Evolutionary conservation across 148 eudicot genomes (phyloP), one percentile per base, ranked within the genome.

Genomic region (Vaccinium corymbosum): DNA sequence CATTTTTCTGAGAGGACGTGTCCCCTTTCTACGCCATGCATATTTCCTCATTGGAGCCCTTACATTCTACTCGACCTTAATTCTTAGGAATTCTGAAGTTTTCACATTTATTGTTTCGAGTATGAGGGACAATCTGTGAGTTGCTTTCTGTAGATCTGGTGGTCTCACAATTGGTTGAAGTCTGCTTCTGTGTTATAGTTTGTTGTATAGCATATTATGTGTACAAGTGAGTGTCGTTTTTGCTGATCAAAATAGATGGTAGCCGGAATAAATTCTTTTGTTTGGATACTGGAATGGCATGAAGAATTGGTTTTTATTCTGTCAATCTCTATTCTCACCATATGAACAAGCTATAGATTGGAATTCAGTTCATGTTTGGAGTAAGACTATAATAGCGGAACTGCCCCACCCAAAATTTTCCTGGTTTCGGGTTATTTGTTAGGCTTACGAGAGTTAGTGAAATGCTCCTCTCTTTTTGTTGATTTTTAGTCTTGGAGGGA

Each of bases 251-350:
- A 75, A 75, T 38, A 46, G 14, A 72, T 72, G 49, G 19, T 72
- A 49, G 49, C 38, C 14, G 19, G 42, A 72, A 72, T 16, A 75
- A 48, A 4, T 75, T 49, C 79, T 49, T 48, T 76, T 49, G 35
- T 49, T 76, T 48, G 79, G 79, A 38, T 35, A 17, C 50, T 16
- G n/a, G 20, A 72, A 27, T 68, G 71, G 68, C 59, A 79, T 79
- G 22, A 84, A 42, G 80, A 78, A 68, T 20, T 72, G 77, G 78
- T 42, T 68, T 78, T 29, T 66, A 52, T 84, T 64, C 71, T 12
- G 56, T 66, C 17, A 48, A 70, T 57, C 29, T 79, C 62, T 16
- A 79, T 35, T 20, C 7, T 53, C 32, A 3, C 16, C 12, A 6
- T 35, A 19, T 79, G 82, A 52, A 8, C 22, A 68, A 84, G 51